Evolutionary conservation across 345 rosid genomes (phyloP), one percentile per base, ranked within the genome.

Genomic region (Combretum micranthum): DNA sequence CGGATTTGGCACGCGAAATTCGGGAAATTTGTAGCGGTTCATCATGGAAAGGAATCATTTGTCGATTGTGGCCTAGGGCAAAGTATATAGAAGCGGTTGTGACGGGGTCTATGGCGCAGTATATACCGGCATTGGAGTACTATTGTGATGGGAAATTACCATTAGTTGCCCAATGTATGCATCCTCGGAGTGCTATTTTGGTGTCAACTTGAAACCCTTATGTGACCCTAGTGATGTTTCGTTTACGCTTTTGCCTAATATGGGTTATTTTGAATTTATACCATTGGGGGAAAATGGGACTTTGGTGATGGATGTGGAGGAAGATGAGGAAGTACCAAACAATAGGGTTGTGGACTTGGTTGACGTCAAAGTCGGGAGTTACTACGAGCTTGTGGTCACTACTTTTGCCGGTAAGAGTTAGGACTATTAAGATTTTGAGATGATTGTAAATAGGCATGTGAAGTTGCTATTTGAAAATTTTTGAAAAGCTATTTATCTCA

Each of bases 51-150:
- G 86, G 90, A 22, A 84, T 84, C 15, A 57, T 84, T 61, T 76
- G 83, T 56, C 70, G 50, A 12, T 79, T 84, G 53, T 84, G 86
- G 86, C 90, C 84, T 0, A 77, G 66, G 62, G 80, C 90, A 15
- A 81, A 79, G 80, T 79, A 78, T 68, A 77, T 84, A 16, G 90
- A 81, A 67, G 90, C 86, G 2, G 84, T 84, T 26, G 81, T 84
- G 56, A 84, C 90, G 3, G 86, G 86, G 16, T 77, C 90, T 16
- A 84, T 84, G 90, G 77, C 90, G 6, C 90, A 84, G 32, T 84
- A 84, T 61, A 68, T 84, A 63, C 80, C 86, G 13, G 66, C 84
- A 8, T 74, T 83, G 2, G 72, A 84, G 44, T 79, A 81, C 52
- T 84, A 81, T 47, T 76, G 83, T 42, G 84, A 54, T 13, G 77